These are phyloP conservation scores for Jamesozyma gamospora DNA, from an alignment of 805 yeast species.

Conservation along the genomic window DNA sequence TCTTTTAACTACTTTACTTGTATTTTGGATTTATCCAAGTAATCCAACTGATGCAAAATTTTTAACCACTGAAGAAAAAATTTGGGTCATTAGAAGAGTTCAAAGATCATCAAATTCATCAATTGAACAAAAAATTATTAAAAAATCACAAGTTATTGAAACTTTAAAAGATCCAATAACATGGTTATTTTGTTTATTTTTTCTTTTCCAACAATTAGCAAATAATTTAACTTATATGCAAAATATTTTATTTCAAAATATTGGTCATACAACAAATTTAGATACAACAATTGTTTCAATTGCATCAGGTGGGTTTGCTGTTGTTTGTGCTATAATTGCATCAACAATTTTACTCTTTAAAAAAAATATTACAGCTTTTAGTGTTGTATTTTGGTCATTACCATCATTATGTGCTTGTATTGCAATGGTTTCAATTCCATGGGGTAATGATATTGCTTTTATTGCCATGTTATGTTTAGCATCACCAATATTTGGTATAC, in stretches of 20 bases:
- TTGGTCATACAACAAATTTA: slow-evolving; percentile 35
- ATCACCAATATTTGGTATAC: slow-evolving; percentile 35
- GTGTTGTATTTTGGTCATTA: slow-evolving; percentile 31
- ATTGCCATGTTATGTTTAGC: slow-evolving; percentile 42
- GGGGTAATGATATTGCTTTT: slow-evolving; percentile 36
- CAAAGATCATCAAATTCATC: slow-evolving; percentile 33
- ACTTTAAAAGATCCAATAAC: slow-evolving; percentile 40
- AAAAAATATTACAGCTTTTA: slow-evolving; percentile 33
- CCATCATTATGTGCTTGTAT: slow-evolving; percentile 40
- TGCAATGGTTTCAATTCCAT: slow-evolving; percentile 36
- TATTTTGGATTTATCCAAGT: slow-evolving; percentile 40
- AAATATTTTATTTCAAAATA: slow-evolving; percentile 36
- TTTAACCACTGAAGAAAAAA: slow-evolving; percentile 39
- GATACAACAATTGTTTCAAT: slow-evolving; percentile 44
- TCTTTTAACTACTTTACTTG: slow-evolving; percentile 29
- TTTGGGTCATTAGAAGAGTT: slow-evolving; percentile 39
- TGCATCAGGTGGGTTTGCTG: slow-evolving; percentile 43
- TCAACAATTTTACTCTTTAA: slow-evolving; percentile 27
- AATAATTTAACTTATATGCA: slow-evolving; percentile 47
- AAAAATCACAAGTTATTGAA: slow-evolving; percentile 41
- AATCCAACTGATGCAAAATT: slow-evolving; percentile 46
- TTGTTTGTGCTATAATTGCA: slow-evolving; percentile 32
- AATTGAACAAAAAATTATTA: slow-evolving; percentile 39
- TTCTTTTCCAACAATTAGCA: slow-evolving; percentile 39
- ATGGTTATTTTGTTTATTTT: slow-evolving; percentile 35